A percentile compares a stretch with the other conserved stretches of the same genome.
These are phyloP conservation scores for Pestalotiopsis fici DNA, from an alignment of 2,329 filamentous ascomycete genomes.

Conservation along the genomic window DNA sequence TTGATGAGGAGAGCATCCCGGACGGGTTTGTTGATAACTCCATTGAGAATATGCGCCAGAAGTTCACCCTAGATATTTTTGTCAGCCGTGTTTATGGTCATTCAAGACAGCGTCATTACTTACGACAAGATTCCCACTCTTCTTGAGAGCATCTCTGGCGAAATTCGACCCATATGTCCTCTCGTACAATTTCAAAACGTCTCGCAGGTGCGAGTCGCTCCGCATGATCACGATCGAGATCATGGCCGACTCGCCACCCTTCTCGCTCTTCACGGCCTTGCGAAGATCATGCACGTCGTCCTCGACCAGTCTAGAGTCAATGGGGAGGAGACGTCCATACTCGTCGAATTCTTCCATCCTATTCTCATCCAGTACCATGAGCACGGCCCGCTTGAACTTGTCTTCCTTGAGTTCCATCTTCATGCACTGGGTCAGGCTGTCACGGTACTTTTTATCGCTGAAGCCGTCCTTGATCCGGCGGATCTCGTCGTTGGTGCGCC, in stretches of 20 bases:
- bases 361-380: constrained; percentile 79
- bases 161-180: constrained; percentile 76
- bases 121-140: constrained; percentile 91
- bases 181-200: constrained; percentile 79
- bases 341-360: constrained; percentile 80
- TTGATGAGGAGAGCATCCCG: constrained; percentile 89
- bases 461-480: constrained; percentile 84
- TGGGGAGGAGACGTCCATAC: constrained; percentile 55
- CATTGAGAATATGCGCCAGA: constrained; percentile 92
- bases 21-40: constrained; percentile 92
- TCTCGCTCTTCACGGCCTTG: constrained; percentile 67
- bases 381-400: constrained; percentile 88
- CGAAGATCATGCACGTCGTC: constrained; percentile 75
- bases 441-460: constrained; percentile 86
- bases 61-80: constrained; percentile 76
- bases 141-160: constrained; percentile 81
- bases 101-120: constrained; percentile 48
- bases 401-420: constrained; percentile 90
- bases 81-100: constrained; percentile 11
- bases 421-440: constrained; percentile 83
- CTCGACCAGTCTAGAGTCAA: constrained; percentile 63
- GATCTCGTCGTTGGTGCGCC: constrained; percentile 85
- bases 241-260: constrained; percentile 87
- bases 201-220: constrained; percentile 79
- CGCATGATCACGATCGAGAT: constrained; percentile 79